Evolutionary conservation across 805 yeast genomes (phyloP).

Genomic region (Wickerhamomyces ciferrii): DNA sequence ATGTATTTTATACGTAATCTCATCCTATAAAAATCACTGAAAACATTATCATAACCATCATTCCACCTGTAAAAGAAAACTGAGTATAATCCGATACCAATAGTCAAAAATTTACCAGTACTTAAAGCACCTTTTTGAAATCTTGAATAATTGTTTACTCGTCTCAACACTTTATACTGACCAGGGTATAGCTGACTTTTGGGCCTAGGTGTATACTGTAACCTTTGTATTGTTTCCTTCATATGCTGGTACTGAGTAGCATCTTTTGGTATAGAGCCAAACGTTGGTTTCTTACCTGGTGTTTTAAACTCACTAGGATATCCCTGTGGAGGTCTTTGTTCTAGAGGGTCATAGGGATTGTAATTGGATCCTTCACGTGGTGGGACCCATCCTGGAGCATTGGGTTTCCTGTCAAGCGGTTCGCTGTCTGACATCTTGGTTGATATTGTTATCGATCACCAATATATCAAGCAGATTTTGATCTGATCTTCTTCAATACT

Average conservation of each 20-base stretch:
- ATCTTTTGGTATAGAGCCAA: slow-evolving; percentile 55
- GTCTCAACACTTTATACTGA: slow-evolving; percentile 63
- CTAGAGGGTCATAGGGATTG: slow-evolving; percentile 79
- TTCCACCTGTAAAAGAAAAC: slow-evolving; percentile 81
- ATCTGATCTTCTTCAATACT: no score
- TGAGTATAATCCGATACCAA: slow-evolving; percentile 47
- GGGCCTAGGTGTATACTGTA: slow-evolving; percentile 78
- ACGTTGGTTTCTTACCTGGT: slow-evolving; percentile 55
- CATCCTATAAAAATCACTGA: slow-evolving; percentile 60
- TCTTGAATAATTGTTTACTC: slow-evolving; percentile 45
- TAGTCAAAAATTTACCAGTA: slow-evolving; percentile 46
- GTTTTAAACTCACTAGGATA: slow-evolving; percentile 77
- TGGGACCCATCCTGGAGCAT: slow-evolving; percentile 75
- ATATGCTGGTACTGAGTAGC: slow-evolving; percentile 65
- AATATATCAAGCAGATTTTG: no score
- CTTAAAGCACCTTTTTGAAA: slow-evolving; percentile 58
- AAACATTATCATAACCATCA: slow-evolving; percentile 73
- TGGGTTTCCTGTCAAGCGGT: slow-evolving; percentile 54
- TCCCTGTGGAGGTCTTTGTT: slow-evolving; percentile 74
- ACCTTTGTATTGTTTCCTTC: slow-evolving; percentile 65
- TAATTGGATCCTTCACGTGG: slow-evolving; percentile 42
- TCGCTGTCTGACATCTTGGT: slow-evolving; percentile 5
- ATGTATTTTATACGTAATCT: slow-evolving; percentile 52
- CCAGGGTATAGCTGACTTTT: slow-evolving; percentile 71
- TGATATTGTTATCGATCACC: not conserved